These are phyloP conservation scores for Tremella fuciformis DNA, from an alignment of 768 basidiomycete genomes.

Conservation along the genomic window DNA sequence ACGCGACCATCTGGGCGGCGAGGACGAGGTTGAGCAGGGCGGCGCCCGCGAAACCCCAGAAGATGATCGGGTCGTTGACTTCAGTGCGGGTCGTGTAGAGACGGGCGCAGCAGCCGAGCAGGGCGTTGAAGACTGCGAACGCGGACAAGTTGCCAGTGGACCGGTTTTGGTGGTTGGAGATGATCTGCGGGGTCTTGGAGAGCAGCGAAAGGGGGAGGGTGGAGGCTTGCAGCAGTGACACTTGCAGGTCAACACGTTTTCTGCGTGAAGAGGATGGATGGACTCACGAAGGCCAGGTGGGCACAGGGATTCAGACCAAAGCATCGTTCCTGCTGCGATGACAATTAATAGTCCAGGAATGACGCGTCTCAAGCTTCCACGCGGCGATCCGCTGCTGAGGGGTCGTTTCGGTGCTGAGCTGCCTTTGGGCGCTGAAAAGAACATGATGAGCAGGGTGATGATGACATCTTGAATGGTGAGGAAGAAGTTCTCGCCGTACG, in stretches of 20 bases:
- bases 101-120: constrained; percentile 83
- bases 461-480: constrained; percentile 80
- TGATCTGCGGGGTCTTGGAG: constrained; percentile 92
- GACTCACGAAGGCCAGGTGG: constrained; percentile 45
- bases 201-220: constrained; percentile 88
- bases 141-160: constrained; percentile 93
- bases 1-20: constrained; percentile 77
- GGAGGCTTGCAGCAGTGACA: constrained; percentile 72
- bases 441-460: constrained; percentile 83
- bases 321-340: constrained; percentile 27
- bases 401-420: constrained; percentile 11
- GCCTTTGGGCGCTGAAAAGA: constrained; percentile 53
- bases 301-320: constrained; percentile 41
- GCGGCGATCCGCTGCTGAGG: constrained; percentile 5
- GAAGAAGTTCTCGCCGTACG: constrained; percentile 97
- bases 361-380: constrained; percentile 30
- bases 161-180: constrained; percentile 67
- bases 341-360: constrained; percentile 24
- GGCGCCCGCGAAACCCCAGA: constrained; percentile 79
- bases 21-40: constrained; percentile 78
- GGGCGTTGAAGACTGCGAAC: constrained; percentile 83
- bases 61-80: constrained; percentile 74
- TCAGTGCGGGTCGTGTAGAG: constrained; percentile 91
- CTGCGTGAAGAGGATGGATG: not conserved
- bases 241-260: constrained; percentile 13